phyloP scores from a whole-genome alignment of 208 protist species.

The Wallacemonas sp. region DNA sequence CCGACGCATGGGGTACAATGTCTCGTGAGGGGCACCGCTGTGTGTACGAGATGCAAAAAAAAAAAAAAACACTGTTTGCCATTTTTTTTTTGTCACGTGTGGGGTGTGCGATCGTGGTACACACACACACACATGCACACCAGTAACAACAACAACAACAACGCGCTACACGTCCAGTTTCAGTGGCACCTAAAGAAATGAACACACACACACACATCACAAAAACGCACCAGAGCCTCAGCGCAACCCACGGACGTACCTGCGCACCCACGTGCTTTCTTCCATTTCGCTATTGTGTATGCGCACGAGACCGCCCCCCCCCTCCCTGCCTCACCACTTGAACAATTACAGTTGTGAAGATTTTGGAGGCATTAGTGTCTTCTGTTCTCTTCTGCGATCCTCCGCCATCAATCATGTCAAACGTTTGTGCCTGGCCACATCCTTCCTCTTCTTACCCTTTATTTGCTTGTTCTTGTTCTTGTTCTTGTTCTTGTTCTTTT shows the following conservation, averaged over 20 bases:
- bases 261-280: not conserved
- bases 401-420: not conserved
- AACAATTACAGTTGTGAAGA: no score
- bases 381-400: not conserved
- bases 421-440: not conserved
- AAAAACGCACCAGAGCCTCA: no score
- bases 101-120: not conserved
- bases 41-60: no score
- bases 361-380: not conserved
- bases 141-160: constrained; percentile 7
- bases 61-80: not conserved
- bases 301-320: not conserved
- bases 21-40: not conserved
- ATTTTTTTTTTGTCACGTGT: not conserved
- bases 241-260: no score
- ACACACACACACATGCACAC: constrained; percentile 2
- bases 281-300: not conserved
- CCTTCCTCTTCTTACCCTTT: not conserved
- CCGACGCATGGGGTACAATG: not conserved
- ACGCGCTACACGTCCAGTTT: no score
- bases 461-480: constrained; percentile 4
- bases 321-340: not conserved
- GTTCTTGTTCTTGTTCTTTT: constrained; percentile 6
- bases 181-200: no score
- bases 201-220: no score